Evolutionary conservation across 2,329 filamentous ascomycete genomes (phyloP).

Genomic region (Golovinomyces cichoracearum): DNA sequence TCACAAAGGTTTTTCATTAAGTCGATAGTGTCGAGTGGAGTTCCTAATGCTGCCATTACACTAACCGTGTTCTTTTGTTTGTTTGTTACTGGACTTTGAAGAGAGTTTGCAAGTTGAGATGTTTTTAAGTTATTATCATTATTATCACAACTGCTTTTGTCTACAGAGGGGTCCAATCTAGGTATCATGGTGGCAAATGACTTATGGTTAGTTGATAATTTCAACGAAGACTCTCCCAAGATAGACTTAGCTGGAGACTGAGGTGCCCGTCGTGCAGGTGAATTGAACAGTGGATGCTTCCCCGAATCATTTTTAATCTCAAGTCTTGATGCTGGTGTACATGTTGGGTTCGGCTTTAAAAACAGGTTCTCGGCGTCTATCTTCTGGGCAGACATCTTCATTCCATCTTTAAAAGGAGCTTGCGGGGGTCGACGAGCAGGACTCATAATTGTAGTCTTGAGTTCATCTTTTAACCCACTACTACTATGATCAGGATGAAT

Average conservation of each 20-base stretch:
- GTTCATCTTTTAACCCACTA: not conserved
- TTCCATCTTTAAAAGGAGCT: constrained; percentile 27
- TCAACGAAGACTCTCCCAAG: too few relatives aligned
- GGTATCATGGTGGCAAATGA: too few relatives aligned
- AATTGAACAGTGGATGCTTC: constrained; percentile 14
- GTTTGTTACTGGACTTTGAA: not conserved
- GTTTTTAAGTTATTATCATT: not conserved
- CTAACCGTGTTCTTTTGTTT: not conserved
- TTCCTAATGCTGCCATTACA: not conserved
- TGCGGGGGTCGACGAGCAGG: constrained; percentile 28
- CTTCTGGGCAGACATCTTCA: constrained; percentile 30
- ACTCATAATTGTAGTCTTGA: constrained; percentile 19
- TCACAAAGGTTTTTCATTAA: not conserved
- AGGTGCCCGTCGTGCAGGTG: constrained; percentile 13
- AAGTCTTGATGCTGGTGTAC: constrained; percentile 8
- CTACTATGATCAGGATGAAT: constrained; percentile 12
- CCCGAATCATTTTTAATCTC: constrained; percentile 3
- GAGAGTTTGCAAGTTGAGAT: not conserved
- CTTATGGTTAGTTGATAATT: too few relatives aligned
- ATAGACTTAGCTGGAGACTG: constrained; percentile 12
- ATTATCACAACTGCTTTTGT: not conserved
- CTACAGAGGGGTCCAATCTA: too few relatives aligned
- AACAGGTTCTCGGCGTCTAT: constrained; percentile 11
- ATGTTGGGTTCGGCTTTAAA: constrained; percentile 14
- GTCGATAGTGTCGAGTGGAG: not conserved